These are phyloP conservation scores for Eucommia ulmoides DNA, from an alignment of 257 asterid genomes.

Conservation along the genomic window DNA sequence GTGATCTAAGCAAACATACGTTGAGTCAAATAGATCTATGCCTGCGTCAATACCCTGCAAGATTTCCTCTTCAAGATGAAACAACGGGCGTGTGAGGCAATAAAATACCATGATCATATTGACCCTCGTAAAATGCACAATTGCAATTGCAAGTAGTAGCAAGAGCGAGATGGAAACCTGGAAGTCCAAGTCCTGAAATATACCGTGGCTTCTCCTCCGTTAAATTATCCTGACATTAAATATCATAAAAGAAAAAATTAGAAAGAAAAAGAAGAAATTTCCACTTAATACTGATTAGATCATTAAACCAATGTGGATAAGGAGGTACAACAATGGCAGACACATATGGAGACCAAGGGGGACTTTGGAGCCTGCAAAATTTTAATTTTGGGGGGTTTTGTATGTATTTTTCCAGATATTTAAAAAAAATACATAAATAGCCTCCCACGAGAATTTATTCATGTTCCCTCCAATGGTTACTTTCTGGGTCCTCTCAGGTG, in stretches of 20 bases:
- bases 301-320: too few species aligned
- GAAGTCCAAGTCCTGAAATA: slow-evolving; percentile 85
- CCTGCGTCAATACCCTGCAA: slow-evolving; percentile 96
- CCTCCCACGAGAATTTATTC: too few species aligned
- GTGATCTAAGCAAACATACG: slow-evolving; percentile 58
- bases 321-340: too few species aligned
- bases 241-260: slow-evolving; percentile 12
- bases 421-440: too few species aligned
- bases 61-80: slow-evolving; percentile 66
- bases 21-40: slow-evolving; percentile 80
- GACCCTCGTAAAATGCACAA: background rate
- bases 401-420: too few species aligned
- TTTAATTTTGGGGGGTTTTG: too few species aligned
- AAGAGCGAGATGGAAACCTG: slow-evolving; percentile 39
- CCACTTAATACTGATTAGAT: slow-evolving; percentile 10
- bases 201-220: slow-evolving; percentile 86
- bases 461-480: too few species aligned
- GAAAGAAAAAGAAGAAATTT: slow-evolving; percentile 6
- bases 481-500: too few species aligned
- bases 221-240: slow-evolving; percentile 49
- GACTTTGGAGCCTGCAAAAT: too few species aligned
- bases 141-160: background rate
- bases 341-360: too few species aligned
- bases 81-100: slow-evolving; percentile 1
- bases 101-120: background rate